phyloP scores from a whole-genome alignment of 805 yeast species.

The Pichia exigua region DNA sequence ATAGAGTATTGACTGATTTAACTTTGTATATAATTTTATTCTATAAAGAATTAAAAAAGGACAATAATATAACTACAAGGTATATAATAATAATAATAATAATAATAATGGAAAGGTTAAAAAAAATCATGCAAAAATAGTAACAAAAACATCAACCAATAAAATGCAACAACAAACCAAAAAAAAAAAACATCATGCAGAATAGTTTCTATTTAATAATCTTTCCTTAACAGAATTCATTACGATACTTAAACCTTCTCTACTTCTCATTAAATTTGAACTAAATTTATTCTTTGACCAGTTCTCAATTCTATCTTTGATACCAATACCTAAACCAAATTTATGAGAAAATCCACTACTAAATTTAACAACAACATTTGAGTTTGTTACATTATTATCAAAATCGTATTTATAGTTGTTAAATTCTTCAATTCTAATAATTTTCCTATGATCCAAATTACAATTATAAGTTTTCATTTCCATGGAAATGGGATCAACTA shows the following conservation, averaged over 20 bases:
- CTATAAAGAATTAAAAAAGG: not conserved
- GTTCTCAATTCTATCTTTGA: slow-evolving; percentile 67
- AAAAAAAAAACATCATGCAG: not conserved
- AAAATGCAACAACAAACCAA: not conserved
- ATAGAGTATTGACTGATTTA: too few relatives aligned
- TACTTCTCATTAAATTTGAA: slow-evolving; percentile 56
- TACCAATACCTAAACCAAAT: slow-evolving; percentile 34
- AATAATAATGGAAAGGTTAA: too few relatives aligned
- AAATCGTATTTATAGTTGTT: slow-evolving; percentile 42
- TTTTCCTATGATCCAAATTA: slow-evolving; percentile 74
- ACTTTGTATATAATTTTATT: too few relatives aligned
- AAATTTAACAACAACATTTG: slow-evolving; percentile 51
- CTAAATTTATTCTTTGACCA: slow-evolving; percentile 72
- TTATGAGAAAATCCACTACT: slow-evolving; percentile 51
- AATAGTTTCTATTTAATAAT: slow-evolving; percentile 4
- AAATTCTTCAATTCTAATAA: slow-evolving; percentile 73
- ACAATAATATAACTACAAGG: not conserved
- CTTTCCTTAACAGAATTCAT: slow-evolving; percentile 41
- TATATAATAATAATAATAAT: too few relatives aligned
- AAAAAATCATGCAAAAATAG: not conserved
- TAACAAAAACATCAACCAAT: too few relatives aligned
- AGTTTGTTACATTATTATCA: slow-evolving; percentile 32
- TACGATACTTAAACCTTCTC: slow-evolving; percentile 69
- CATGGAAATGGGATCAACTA: slow-evolving; percentile 54
- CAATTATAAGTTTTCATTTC: slow-evolving; percentile 64